These are phyloP conservation scores for Paraconiothyrium sp. DNA, from an alignment of 2,329 filamentous ascomycete genomes.

Conservation along the genomic window DNA sequence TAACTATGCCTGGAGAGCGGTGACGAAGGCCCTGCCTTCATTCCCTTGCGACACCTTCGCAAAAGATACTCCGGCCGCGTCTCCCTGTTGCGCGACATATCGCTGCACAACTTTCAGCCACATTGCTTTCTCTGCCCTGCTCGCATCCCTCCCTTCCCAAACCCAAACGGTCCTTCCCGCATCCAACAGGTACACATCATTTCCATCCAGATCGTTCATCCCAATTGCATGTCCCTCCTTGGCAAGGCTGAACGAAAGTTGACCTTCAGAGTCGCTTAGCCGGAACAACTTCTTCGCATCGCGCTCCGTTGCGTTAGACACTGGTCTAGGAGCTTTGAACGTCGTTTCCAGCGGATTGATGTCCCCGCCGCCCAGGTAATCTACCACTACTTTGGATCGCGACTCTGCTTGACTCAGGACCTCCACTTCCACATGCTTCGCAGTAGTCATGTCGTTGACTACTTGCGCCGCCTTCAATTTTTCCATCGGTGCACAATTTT, in stretches of 20 bases:
- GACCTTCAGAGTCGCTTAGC: slow-evolving; percentile 69
- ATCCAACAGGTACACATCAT: slow-evolving; percentile 71
- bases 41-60: slow-evolving; percentile 67
- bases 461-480: slow-evolving; percentile 74
- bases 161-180: slow-evolving; percentile 69
- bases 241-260: slow-evolving; percentile 66
- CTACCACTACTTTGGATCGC: slow-evolving; percentile 64
- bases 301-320: slow-evolving; percentile 36
- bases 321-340: slow-evolving; percentile 57
- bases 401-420: slow-evolving; percentile 70
- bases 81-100: slow-evolving; percentile 60
- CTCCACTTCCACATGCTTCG: slow-evolving; percentile 72
- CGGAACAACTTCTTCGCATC: slow-evolving; percentile 63
- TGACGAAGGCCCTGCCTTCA: slow-evolving; percentile 64
- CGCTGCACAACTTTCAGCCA: slow-evolving; percentile 70
- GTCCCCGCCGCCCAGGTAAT: slow-evolving; percentile 50
- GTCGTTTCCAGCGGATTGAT: slow-evolving; percentile 55
- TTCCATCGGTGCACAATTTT: slow-evolving; percentile 72
- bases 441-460: slow-evolving; percentile 70
- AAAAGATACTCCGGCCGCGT: slow-evolving; percentile 57
- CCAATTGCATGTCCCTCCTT: slow-evolving; percentile 63
- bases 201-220: slow-evolving; percentile 62
- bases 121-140: slow-evolving; percentile 65
- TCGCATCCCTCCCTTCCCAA: slow-evolving; percentile 70
- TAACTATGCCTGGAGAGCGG: slow-evolving; percentile 51